phyloP scores from a whole-genome alignment of 108 stramenopile genomes.

The Pseudonitzschia delicatissima region DNA sequence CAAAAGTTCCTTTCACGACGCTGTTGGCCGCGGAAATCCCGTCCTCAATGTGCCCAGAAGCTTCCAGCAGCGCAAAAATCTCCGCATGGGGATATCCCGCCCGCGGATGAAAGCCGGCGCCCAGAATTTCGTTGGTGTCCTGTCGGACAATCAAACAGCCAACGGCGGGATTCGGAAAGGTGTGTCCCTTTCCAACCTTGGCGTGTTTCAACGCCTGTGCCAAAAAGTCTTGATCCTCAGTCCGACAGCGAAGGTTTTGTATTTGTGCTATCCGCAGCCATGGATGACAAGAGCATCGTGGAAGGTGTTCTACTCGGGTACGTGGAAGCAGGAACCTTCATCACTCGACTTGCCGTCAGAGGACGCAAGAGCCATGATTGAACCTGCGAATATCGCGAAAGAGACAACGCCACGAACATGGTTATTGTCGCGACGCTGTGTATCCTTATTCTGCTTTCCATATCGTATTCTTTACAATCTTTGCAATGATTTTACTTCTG shows the following conservation, averaged over 20 bases:
- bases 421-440: neutral
- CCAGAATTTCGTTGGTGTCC: constrained; percentile 50
- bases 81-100: constrained; percentile 90
- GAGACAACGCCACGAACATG: neutral
- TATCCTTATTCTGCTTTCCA: constrained; percentile 3
- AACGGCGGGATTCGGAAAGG: constrained; percentile 88
- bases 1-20: constrained; percentile 35
- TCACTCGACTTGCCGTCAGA: neutral
- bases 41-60: constrained; percentile 56
- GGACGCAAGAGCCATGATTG: constrained; percentile 5
- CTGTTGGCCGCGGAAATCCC: constrained; percentile 59
- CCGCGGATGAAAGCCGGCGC: constrained; percentile 81
- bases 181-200: constrained; percentile 57
- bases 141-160: constrained; percentile 80
- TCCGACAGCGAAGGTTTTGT: constrained; percentile 1
- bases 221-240: constrained; percentile 35
- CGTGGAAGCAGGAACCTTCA: neutral
- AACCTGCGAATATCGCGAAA: neutral
- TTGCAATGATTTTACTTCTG: neutral
- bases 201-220: constrained; percentile 49
- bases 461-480: neutral
- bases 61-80: constrained; percentile 82
- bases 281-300: no score
- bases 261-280: neutral
- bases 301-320: no score